Percentiles rank a stretch among this genome's conserved stretches.
Conservation (phyloP, 345 rosid species). For the Nephelium lappaceum region DNA sequence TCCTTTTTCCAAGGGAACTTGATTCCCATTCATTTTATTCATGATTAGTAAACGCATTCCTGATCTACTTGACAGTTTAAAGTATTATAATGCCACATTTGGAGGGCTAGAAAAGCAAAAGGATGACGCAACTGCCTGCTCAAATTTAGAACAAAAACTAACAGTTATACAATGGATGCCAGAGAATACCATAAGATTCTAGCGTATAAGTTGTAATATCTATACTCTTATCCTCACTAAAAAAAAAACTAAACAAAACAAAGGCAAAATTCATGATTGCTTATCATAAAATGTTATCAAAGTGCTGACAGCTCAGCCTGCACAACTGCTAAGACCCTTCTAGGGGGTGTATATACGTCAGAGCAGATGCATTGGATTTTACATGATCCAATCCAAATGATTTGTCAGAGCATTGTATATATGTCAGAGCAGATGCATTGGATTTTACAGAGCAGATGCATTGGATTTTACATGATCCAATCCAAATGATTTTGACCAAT, state of each 20-base stretch:
- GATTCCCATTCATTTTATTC: too few relatives aligned
- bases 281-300: not conserved
- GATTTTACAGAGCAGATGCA: too few relatives aligned
- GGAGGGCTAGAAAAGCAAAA: constrained; percentile 91
- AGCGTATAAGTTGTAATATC: not conserved
- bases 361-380: not conserved
- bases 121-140: constrained; percentile 85
- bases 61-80: too few relatives aligned
- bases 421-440: too few relatives aligned
- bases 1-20: too few relatives aligned
- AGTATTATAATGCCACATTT: too few relatives aligned
- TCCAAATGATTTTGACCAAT: too few relatives aligned
- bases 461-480: too few relatives aligned
- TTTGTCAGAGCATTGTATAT: not conserved
- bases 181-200: not conserved
- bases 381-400: not conserved
- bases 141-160: constrained; percentile 12
- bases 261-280: not conserved
- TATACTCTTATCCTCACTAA: not conserved
- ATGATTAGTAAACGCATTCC: too few relatives aligned
- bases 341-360: not conserved
- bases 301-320: not conserved
- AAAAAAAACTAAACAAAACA: too few relatives aligned
- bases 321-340: not conserved
- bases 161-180: not conserved